Evolutionary conservation across 2,329 filamentous ascomycete genomes (phyloP).

Genomic region (Fusarium phyllophilum): DNA sequence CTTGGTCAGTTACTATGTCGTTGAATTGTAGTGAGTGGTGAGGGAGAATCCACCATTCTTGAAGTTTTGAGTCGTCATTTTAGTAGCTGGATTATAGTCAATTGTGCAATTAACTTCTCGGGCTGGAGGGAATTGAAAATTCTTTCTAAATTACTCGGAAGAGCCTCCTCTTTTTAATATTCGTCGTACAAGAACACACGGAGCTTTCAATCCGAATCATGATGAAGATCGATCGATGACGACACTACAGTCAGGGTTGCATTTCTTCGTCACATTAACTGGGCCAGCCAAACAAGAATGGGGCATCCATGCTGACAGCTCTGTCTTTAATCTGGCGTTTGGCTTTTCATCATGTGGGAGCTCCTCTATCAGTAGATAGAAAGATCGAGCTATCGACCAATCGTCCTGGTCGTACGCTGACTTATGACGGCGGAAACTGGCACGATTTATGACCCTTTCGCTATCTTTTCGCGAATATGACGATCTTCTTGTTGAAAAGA

Average conservation of each 20-base stretch:
- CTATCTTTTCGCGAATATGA: conserved; percentile 14
- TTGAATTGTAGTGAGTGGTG: not conserved
- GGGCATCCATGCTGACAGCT: not conserved
- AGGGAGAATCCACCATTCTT: conserved; percentile 28
- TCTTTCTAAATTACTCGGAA: not conserved
- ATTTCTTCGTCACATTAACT: conserved; percentile 34
- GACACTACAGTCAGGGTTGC: conserved; percentile 28
- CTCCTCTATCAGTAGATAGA: not conserved
- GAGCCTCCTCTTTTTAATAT: conserved; percentile 19
- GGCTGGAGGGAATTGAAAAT: not conserved
- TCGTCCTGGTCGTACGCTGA: conserved; percentile 1
- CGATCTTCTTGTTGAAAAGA: conserved; percentile 11
- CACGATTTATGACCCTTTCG: not conserved
- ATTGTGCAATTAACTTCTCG: not conserved
- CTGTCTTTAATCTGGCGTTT: not conserved
- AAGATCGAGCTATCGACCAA: not conserved
- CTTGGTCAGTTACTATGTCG: conserved; percentile 30
- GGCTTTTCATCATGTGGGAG: not conserved
- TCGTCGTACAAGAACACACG: conserved; percentile 1
- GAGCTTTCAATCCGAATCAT: conserved; percentile 34
- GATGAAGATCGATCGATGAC: conserved; percentile 43
- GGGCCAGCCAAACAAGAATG: conserved; percentile 24
- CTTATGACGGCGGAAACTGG: conserved; percentile 5
- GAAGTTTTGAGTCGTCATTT: conserved; percentile 39
- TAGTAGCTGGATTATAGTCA: not conserved